Evolutionary conservation across 805 yeast genomes (phyloP), one percentile per base, ranked within the genome.

Genomic region (Dipodascopsis tothii): DNA sequence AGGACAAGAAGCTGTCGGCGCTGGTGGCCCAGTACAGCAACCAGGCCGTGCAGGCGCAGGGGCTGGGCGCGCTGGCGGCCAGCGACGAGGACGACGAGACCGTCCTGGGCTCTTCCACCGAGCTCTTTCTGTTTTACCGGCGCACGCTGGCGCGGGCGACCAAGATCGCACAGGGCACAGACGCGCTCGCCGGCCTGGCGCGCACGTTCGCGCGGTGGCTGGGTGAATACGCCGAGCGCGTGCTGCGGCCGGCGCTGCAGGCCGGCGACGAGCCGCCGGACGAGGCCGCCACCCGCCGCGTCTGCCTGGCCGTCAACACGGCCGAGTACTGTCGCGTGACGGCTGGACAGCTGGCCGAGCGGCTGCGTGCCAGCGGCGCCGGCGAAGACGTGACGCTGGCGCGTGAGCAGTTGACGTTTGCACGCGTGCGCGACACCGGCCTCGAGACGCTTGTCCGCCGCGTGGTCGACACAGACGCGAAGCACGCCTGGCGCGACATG

Each of bases 281-380:
- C 14, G 14, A 9, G 30, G 30, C 14, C 11, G 30, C 30, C 11
- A 9, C 14, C 14, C 9, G 14, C 14, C 30, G 30, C 14, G 14
- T 14, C 14, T 80, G 92, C 22, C 66, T 85, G 58, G 73, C 87
- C 6, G 65, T 90, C 28, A 85, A 86, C 54, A 90, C 98, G 0
- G 86, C 95, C 1, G 95, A 90, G 59, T 92, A 88, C 60, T 80
- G 95, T 46, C 75, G 84, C 16, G 70, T 77, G 7, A 92, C 95
- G 2, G 75, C 81, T 2, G 72, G 72, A 9, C 96, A 92, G 59
- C 65, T 92, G 36, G 86, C 80, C 54, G 83, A 80, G 21, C 76
- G 76, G 54, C 62, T 77, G 14, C n/a, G n/a, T n/a, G n/a, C n/a
- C n/a, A 46, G 60, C 58, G 67, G 67, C 37, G 55, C 71, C 61